Conservation (phyloP, 805 yeast species). For the Metschnikowia lachancei region DNA sequence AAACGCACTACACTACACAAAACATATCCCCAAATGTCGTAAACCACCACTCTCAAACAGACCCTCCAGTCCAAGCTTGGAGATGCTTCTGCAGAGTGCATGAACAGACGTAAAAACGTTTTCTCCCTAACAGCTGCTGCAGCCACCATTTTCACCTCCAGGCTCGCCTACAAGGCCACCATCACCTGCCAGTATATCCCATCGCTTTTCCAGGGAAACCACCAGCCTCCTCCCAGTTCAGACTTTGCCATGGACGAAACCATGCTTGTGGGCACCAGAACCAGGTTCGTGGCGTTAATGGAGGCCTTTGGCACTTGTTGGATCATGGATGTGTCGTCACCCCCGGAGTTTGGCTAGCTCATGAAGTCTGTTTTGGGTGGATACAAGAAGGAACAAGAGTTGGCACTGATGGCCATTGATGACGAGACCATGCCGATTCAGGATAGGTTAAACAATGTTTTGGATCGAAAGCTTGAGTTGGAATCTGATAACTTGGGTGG, state of each 20-base stretch:
- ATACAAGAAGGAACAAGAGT: constrained; percentile 50
- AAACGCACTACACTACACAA: too few species aligned
- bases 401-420: constrained; percentile 49
- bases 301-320: constrained; percentile 72
- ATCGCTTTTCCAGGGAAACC: constrained; percentile 76
- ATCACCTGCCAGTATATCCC: constrained; percentile 73
- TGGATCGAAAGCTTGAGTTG: constrained; percentile 40
- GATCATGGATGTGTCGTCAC: constrained; percentile 68
- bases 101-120: constrained; percentile 60
- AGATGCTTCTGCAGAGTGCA: constrained; percentile 48
- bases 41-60: background rate
- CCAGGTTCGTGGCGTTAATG: constrained; percentile 73
- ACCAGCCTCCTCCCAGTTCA: constrained; percentile 73
- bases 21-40: too few species aligned
- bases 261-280: constrained; percentile 78
- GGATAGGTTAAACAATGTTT: constrained; percentile 49
- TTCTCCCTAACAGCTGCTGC: constrained; percentile 71
- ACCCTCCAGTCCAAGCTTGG: constrained; percentile 29
- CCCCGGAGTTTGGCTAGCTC: constrained; percentile 68
- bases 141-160: constrained; percentile 65
- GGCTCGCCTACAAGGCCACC: constrained; percentile 74
- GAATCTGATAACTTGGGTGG: constrained; percentile 6
- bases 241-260: constrained; percentile 81
- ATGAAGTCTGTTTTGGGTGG: constrained; percentile 71
- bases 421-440: constrained; percentile 59